Evolutionary conservation across 2,329 filamentous ascomycete species (phyloP).

Genomic region (Trichoderma koningii): DNA sequence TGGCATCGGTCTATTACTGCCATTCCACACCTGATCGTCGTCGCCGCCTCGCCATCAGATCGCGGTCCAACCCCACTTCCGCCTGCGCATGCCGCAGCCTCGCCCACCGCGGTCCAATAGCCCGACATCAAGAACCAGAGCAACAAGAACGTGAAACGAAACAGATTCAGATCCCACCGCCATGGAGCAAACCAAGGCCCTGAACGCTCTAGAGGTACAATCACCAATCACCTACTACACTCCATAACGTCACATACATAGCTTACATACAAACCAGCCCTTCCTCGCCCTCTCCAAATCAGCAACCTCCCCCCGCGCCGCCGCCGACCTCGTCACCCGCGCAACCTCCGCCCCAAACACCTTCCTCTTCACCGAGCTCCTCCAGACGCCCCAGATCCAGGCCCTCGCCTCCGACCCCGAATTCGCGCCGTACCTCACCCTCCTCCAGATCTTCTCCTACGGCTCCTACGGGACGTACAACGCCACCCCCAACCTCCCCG

Average conservation of each 20-base stretch:
- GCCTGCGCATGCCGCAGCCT: conserved; percentile 18
- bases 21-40: neutral
- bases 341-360: conserved; percentile 89
- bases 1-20: neutral
- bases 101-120: conserved; percentile 4
- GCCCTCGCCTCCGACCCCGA: conserved; percentile 64
- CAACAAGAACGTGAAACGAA: neutral
- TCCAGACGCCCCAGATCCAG: conserved; percentile 77
- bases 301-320: conserved; percentile 78
- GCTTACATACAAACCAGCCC: conserved; percentile 55
- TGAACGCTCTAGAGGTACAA: conserved; percentile 63
- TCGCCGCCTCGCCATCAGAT: conserved; percentile 21
- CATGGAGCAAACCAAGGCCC: conserved; percentile 74
- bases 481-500: conserved; percentile 59
- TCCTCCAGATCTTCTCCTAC: conserved; percentile 89
- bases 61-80: conserved; percentile 22
- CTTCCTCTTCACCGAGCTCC: conserved; percentile 92
- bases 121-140: neutral
- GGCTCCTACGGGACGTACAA: conserved; percentile 81
- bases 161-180: conserved; percentile 27
- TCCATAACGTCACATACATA: too few relatives aligned
- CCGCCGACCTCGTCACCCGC: conserved; percentile 81
- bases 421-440: conserved; percentile 62
- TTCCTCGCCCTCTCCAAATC: conserved; percentile 88
- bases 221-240: neutral